phyloP scores from a whole-genome alignment of 116 monocot genomes.

The Papilionanthe hybrid region DNA sequence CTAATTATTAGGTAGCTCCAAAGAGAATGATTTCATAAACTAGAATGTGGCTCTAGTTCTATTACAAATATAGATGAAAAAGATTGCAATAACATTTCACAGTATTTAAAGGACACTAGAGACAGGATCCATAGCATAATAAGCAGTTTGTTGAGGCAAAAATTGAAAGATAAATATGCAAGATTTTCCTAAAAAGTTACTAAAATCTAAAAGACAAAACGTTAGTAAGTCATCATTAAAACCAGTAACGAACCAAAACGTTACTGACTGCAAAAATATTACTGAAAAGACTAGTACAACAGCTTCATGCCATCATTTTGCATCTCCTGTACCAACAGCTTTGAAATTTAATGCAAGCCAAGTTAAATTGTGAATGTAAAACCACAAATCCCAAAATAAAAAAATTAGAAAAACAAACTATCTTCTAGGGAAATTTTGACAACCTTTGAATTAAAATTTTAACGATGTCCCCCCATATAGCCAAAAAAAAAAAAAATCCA shows the following conservation, averaged over 20 bases:
- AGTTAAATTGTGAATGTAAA: neutral
- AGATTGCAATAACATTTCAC: neutral
- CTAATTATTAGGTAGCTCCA: neutral
- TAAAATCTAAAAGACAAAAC: neutral
- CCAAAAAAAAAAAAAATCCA: no score
- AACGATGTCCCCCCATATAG: no score
- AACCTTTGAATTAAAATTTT: no score
- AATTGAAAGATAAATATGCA: neutral
- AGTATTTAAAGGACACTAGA: neutral
- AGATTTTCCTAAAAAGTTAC: neutral
- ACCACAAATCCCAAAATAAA: neutral
- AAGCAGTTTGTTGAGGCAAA: neutral
- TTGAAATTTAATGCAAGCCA: neutral
- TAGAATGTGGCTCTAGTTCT: neutral
- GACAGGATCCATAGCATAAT: neutral
- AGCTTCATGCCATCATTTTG: neutral
- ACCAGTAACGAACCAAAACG: neutral
- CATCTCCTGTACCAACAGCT: neutral
- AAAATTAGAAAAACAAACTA: neutral
- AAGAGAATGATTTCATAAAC: neutral
- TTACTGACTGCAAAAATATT: neutral
- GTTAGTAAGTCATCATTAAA: neutral
- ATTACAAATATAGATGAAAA: neutral
- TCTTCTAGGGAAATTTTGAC: neutral
- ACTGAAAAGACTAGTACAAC: neutral